Percentiles rank a stretch among this genome's conserved stretches.
These are phyloP conservation scores for Mycena albidolilacea DNA, from an alignment of 768 basidiomycete genomes.

Conservation along the genomic window DNA sequence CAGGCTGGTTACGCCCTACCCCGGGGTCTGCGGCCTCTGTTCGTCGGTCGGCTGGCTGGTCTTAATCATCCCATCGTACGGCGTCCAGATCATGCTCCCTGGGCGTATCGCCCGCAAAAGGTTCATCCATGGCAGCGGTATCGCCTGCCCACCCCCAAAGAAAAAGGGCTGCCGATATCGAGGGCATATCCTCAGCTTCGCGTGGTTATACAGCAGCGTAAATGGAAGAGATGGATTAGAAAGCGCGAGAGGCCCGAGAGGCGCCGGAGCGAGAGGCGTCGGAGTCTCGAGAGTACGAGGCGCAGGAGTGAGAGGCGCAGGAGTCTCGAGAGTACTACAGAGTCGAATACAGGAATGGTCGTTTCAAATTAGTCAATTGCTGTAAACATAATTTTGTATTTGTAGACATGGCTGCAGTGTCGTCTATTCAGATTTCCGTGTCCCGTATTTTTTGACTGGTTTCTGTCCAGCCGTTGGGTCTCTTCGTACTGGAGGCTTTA, in stretches of 20 bases:
- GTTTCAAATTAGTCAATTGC: not conserved
- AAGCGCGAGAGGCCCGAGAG: not conserved
- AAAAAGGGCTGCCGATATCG: conserved; percentile 29
- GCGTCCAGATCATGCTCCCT: conserved; percentile 12
- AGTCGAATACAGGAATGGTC: not conserved
- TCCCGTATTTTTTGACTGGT: conserved; percentile 17
- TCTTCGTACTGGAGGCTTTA: not conserved
- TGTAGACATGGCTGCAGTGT: conserved; percentile 2
- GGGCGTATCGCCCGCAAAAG: not conserved
- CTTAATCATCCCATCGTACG: conserved; percentile 10
- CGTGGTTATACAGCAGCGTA: not conserved
- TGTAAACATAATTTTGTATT: conserved; percentile 6
- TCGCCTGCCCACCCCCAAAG: conserved; percentile 27
- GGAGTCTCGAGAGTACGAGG: not conserved
- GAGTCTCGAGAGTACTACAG: not conserved
- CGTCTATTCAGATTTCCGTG: not conserved
- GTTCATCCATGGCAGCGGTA: conserved; percentile 10
- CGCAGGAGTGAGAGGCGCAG: too few species aligned
- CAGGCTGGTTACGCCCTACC: conserved; percentile 58
- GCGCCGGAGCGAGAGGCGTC: too few species aligned
- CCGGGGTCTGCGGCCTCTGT: conserved; percentile 54
- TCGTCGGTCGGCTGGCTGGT: conserved; percentile 50
- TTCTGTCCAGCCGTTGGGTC: conserved; percentile 25
- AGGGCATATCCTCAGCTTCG: conserved; percentile 20
- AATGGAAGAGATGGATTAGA: conserved; percentile 3